Evolutionary conservation across 306 rosid genomes (phyloP).

Genomic region (Prosopis cineraria): DNA sequence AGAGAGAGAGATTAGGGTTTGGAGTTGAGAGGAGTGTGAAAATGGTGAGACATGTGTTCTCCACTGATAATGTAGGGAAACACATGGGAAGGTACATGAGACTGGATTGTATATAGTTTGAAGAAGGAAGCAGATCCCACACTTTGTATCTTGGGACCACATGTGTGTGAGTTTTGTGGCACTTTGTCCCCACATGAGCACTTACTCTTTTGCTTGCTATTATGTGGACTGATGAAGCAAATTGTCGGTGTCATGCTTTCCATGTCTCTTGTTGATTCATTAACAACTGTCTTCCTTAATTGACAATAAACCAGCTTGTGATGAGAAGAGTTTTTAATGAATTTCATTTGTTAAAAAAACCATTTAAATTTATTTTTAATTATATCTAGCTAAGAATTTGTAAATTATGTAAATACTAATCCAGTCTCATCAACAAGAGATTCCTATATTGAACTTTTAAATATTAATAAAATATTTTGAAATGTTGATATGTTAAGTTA

Average conservation of each 20-base stretch:
- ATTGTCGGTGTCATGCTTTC: constrained; percentile 49
- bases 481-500: too few species aligned
- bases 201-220: constrained; percentile 19
- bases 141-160: constrained; percentile 39
- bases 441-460: too few species aligned
- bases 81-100: constrained; percentile 46
- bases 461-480: too few species aligned
- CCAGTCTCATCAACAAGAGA: too few species aligned
- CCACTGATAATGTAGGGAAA: constrained; percentile 50
- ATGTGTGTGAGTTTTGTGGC: constrained; percentile 41
- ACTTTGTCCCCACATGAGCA: constrained; percentile 40
- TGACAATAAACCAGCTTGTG: background rate
- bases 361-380: too few species aligned
- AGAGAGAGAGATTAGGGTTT: background rate
- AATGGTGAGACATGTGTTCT: constrained; percentile 39
- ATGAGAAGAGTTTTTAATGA: too few species aligned
- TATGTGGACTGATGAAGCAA: constrained; percentile 28
- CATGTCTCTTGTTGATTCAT: constrained; percentile 45
- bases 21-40: background rate
- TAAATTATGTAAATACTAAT: too few species aligned
- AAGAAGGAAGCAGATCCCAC: constrained; percentile 48
- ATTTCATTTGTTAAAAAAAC: too few species aligned
- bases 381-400: too few species aligned
- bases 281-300: constrained; percentile 46
- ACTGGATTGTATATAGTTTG: constrained; percentile 54